These are phyloP conservation scores for Hypomontagnella monticulosa DNA, from an alignment of 495 filamentous ascomycete genomes.

Conservation along the genomic window DNA sequence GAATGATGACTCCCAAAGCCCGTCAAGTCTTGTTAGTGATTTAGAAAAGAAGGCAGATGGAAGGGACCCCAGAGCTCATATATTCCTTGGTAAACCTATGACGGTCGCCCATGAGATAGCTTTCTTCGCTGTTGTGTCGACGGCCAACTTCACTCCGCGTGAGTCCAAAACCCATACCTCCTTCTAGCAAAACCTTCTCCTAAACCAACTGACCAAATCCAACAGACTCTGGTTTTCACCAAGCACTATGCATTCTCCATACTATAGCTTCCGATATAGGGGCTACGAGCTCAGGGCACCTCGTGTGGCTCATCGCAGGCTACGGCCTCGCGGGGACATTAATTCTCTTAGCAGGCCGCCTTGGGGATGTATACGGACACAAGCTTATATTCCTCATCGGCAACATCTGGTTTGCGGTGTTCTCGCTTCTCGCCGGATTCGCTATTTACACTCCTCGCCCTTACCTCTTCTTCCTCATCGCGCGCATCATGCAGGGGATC, in stretches of 20 bases:
- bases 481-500: constrained; percentile 69
- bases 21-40: constrained; percentile 36
- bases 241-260: constrained; percentile 45
- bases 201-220: constrained; percentile 3
- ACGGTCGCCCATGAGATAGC: constrained; percentile 40
- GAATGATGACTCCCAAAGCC: constrained; percentile 28
- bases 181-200: not conserved
- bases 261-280: constrained; percentile 59
- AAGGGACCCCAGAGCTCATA: constrained; percentile 31
- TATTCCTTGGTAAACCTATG: constrained; percentile 45
- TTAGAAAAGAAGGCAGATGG: constrained; percentile 33
- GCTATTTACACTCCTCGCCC: constrained; percentile 43
- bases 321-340: constrained; percentile 76
- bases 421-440: constrained; percentile 70
- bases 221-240: constrained; percentile 46
- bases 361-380: constrained; percentile 75
- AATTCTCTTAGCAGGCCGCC: constrained; percentile 70
- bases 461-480: constrained; percentile 66
- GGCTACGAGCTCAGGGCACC: constrained; percentile 50
- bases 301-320: constrained; percentile 63
- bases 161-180: constrained; percentile 8
- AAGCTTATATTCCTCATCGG: constrained; percentile 71
- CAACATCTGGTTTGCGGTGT: constrained; percentile 70
- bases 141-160: constrained; percentile 48
- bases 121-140: constrained; percentile 44